Base-by-base conservation (phyloP, 2,329 filamentous ascomycete genomes). In the Phaeosphaeria sp. region DNA sequence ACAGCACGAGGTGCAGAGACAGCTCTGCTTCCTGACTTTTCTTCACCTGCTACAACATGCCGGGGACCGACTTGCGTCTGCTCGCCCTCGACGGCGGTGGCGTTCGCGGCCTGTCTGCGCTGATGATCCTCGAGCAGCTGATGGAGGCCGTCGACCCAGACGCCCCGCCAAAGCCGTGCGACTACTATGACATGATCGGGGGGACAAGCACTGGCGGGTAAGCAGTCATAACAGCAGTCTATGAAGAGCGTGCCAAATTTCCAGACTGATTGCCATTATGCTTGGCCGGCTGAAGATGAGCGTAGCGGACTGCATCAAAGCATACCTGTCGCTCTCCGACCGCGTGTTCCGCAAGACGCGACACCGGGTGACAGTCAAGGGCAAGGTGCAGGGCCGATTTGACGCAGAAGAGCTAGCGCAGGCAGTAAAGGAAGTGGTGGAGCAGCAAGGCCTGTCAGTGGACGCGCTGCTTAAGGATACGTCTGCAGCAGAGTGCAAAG, bases 371-470 rank as follows among this genome's bases (percentile, higher is more conserved):
- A 64, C 51, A 11, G 18, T 61, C 24, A 62, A 60, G 47, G 56
- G 57, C 53, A 21, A 60, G 39, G 36, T 65, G 13, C 58, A 65
- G 51, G 64, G 59, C 18, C 49, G 63, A 6, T 71, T 68, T 24
- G 60, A 69, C 51, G 49, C 58, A 2, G 57, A 64, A 2, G 64
- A 62, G 54, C 60, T 70, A 21, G 57, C 43, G 44, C 55, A 24
- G 22, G 59, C 59, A 2, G 43, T 65, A 6, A 65, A 54, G 20
- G 55, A 62, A 24, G 55, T 66, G 8, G 45, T 67, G 7, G 57
- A 33, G 24, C 36, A 58, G 53, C 57, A 66, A 45, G 57, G 56
- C 27, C 21, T 61, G 48, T 25, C 13, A n/a, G 62, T 66, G 39
- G 57, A 59, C 25, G 56, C 45, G 42, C 52, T 59, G 51, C 60